These are phyloP conservation scores for Sporothrix luriei DNA, from an alignment of 2,329 filamentous ascomycete genomes.

Conservation along the genomic window DNA sequence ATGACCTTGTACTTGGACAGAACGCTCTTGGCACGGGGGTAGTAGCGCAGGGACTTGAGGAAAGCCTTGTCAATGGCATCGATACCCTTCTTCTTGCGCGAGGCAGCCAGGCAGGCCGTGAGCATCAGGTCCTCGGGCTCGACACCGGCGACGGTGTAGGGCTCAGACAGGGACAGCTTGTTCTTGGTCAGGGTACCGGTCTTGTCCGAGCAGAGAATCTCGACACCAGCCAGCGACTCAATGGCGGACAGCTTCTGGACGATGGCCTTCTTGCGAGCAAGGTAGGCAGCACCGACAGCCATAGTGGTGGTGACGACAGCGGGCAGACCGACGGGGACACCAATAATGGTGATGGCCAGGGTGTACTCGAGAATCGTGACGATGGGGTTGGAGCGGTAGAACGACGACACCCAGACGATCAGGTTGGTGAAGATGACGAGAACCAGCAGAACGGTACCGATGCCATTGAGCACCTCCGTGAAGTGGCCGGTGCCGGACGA, in stretches of 20 bases:
- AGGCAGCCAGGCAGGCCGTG: conserved; percentile 85
- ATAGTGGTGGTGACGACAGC: conserved; percentile 93
- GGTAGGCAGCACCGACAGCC: conserved; percentile 88
- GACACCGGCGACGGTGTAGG: conserved; percentile 79
- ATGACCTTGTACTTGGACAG: conserved; percentile 83
- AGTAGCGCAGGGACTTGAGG: conserved; percentile 79
- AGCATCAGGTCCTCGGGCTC: conserved; percentile 88
- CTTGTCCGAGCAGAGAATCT: conserved; percentile 94
- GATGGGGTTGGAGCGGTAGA: conserved; percentile 83
- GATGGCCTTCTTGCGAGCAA: conserved; percentile 90
- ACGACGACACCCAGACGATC: conserved; percentile 81
- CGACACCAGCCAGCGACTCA: conserved; percentile 87
- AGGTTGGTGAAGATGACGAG: conserved; percentile 80
- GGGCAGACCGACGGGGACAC: conserved; percentile 89
- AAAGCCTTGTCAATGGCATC: conserved; percentile 95
- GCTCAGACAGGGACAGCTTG: conserved; percentile 84
- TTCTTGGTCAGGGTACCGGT: conserved; percentile 93
- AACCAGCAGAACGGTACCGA: conserved; percentile 77
- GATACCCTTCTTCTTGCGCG: conserved; percentile 93
- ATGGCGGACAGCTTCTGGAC: conserved; percentile 92
- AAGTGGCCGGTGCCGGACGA: conserved; percentile 78
- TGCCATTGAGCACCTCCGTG: conserved; percentile 86
- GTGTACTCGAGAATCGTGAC: conserved; percentile 81
- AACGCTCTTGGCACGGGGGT: conserved; percentile 78
- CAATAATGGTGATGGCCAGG: conserved; percentile 85